These are phyloP conservation scores for Fusarium paranaense DNA, from an alignment of 2,329 filamentous ascomycete species.

Conservation along the genomic window DNA sequence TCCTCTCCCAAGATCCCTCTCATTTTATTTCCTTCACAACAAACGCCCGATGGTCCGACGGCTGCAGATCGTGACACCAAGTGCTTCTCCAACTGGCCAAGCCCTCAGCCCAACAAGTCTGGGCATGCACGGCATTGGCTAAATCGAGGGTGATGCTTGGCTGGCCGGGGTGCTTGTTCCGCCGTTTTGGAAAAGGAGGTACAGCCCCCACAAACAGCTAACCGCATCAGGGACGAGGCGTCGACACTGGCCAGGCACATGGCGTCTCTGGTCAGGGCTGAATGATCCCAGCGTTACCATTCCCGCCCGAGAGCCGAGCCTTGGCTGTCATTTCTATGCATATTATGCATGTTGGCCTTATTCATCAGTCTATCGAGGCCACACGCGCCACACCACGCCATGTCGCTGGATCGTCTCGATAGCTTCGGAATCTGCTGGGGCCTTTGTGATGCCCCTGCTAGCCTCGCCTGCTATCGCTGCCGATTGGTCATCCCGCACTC, in stretches of 20 bases:
- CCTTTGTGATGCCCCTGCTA: background rate
- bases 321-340: background rate
- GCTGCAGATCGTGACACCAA: background rate
- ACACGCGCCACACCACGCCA: background rate
- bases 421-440: background rate
- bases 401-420: background rate
- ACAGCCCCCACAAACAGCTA: background rate
- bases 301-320: background rate
- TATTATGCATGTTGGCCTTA: background rate
- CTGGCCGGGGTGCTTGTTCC: background rate
- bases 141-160: background rate
- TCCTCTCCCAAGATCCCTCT: background rate
- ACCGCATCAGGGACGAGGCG: background rate
- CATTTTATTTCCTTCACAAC: background rate
- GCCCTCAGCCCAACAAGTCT: background rate
- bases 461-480: background rate
- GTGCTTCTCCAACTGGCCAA: background rate
- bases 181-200: constrained; percentile 1
- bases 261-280: background rate
- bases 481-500: background rate
- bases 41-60: background rate
- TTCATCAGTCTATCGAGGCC: background rate
- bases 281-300: background rate
- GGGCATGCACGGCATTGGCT: background rate
- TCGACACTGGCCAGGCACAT: background rate